These are phyloP conservation scores for Cicer judaicum DNA, from an alignment of 306 rosid genomes.

Conservation along the genomic window DNA sequence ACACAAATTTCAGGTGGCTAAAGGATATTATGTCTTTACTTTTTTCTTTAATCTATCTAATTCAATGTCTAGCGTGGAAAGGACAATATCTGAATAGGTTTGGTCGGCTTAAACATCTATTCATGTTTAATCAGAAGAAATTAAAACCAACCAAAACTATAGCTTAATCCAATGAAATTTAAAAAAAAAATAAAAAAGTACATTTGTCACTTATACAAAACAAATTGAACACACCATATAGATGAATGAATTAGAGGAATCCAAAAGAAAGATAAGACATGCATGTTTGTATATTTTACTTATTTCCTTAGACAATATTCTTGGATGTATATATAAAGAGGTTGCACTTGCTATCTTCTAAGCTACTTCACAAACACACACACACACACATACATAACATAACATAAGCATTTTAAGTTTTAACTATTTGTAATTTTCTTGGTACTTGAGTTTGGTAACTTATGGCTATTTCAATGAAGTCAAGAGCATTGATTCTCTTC, in stretches of 20 bases:
- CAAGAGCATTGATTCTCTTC: slow-evolving; percentile 43
- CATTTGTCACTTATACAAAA: slow-evolving; percentile 29
- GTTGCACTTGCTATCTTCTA: not conserved
- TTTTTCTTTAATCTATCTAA: slow-evolving; percentile 29
- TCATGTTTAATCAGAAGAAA: slow-evolving; percentile 2
- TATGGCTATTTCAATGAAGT: slow-evolving; percentile 45
- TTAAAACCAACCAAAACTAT: slow-evolving; percentile 6
- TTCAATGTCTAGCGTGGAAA: slow-evolving; percentile 5
- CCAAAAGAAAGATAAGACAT: slow-evolving; percentile 27
- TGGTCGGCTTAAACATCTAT: slow-evolving; percentile 43
- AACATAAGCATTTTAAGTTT: not conserved
- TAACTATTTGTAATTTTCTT: slow-evolving; percentile 1
- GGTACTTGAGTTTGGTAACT: slow-evolving; percentile 22
- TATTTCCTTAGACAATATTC: not conserved
- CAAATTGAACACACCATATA: not conserved
- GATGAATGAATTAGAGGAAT: not conserved
- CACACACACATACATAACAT: not conserved
- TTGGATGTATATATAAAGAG: slow-evolving; percentile 47
- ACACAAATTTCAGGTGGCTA: slow-evolving; percentile 28
- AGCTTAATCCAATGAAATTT: slow-evolving; percentile 9
- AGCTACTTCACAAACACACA: slow-evolving; percentile 15
- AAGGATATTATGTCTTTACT: slow-evolving; percentile 1
- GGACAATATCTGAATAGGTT: slow-evolving; percentile 43
- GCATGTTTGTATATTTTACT: slow-evolving; percentile 14
- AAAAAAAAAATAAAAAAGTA: slow-evolving; percentile 2